phyloP scores from a whole-genome alignment of 306 rosid genomes.

The Castanospermum australe region DNA sequence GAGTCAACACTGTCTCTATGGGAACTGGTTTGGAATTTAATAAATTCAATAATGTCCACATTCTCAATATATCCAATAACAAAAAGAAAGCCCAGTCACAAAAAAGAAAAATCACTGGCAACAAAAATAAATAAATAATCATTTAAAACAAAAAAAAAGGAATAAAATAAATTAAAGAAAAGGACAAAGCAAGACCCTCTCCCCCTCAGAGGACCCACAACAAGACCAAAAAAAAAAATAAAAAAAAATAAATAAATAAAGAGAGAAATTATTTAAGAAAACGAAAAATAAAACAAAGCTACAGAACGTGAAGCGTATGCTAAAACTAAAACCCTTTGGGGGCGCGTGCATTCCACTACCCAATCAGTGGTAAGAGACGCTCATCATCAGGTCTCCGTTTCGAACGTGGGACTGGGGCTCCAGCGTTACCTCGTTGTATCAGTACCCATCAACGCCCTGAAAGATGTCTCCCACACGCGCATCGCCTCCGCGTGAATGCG shows the following conservation, averaged over 20 bases:
- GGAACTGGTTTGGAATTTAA: constrained; percentile 26
- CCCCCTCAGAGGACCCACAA: constrained; percentile 43
- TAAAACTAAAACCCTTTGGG: neutral
- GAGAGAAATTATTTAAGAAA: neutral
- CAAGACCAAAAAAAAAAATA: constrained; percentile 47
- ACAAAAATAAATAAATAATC: neutral
- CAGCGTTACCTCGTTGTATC: constrained; percentile 18
- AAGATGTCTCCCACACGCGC: constrained; percentile 52
- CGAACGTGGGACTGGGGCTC: constrained; percentile 46
- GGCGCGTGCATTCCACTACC: constrained; percentile 51
- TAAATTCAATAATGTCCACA: constrained; percentile 28
- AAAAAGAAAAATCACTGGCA: too few species aligned
- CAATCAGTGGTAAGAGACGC: constrained; percentile 52
- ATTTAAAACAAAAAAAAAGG: neutral
- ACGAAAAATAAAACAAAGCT: neutral
- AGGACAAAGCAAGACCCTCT: constrained; percentile 45
- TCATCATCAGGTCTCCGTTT: constrained; percentile 26
- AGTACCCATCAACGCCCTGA: constrained; percentile 16
- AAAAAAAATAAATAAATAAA: neutral
- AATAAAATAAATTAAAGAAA: neutral
- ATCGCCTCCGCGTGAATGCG: constrained; percentile 27
- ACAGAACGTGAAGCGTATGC: neutral
- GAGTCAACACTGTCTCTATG: constrained; percentile 37
- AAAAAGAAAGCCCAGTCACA: neutral
- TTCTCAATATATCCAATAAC: neutral